Base-by-base conservation (phyloP, 2,329 filamentous ascomycete genomes). In the Aureobasidium vineae region DNA sequence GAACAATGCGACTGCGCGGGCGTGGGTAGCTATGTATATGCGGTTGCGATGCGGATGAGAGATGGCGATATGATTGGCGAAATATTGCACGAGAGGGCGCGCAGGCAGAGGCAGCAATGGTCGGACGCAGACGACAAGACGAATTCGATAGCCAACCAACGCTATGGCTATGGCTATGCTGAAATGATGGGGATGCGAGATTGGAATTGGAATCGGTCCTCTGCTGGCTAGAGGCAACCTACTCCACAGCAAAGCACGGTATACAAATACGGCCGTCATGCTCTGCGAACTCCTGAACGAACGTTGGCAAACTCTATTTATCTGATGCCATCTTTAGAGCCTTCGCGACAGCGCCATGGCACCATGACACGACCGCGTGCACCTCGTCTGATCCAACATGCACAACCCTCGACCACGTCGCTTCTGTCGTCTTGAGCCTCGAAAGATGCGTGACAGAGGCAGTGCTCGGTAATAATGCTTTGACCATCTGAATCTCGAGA, bases 281-380 rank as follows among this genome's bases (percentile, higher is more conserved):
- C 40, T n/a, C 38, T 38, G 54, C 54, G 26, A 59, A 59, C 54
- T 59, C 54, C 54, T 59, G 33, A 40, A 26, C 16, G 15, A 43
- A 23, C 54, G 54, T 56, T 56, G 54, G n/a, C 19, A 16, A 59
- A 59, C 54, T 59, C 54, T 59, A 59, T 54, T 21, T 15, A 28
- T 59, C 15, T 45, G n/a, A 54, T 38, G 31, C 49, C 50, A 54
- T 31, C 31, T 38, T 21, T 38, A 54, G 26, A 38, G 6, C 16
- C 28, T 11, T 33, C 47, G 15, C 16, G 23, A 50, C 47, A n/a
- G 13, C 47, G 47, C 26, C 47, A 50, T 31, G 47, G 15, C 50
- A 53, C 26, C 28, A 13, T 53, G 28, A 15, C n/a, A 38, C 33
- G 19, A 21, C 50, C 31, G 36, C 50, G 50, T 54, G 28, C n/a